Conservation (phyloP, 108 stramenopile genomes). For the Nitzschia sp. region DNA sequence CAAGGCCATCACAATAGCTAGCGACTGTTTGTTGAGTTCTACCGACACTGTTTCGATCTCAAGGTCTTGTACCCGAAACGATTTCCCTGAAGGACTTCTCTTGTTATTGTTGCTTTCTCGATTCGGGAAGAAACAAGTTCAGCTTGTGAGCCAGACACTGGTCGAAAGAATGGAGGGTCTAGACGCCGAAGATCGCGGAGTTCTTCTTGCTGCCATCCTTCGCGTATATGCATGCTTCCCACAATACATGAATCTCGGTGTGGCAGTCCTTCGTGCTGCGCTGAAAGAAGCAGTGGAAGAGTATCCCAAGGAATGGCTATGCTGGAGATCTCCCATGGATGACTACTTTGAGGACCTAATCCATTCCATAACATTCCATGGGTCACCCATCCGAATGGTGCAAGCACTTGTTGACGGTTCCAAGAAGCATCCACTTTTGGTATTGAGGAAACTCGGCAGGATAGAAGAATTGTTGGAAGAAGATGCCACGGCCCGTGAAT, state of each 20-base stretch:
- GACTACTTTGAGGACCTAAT: slow-evolving; percentile 50
- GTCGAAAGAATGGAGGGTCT: slow-evolving; percentile 30
- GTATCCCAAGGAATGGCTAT: slow-evolving; percentile 31
- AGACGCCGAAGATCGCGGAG: neutral
- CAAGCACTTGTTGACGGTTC: slow-evolving; percentile 46
- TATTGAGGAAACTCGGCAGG: slow-evolving; percentile 47
- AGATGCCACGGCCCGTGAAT: slow-evolving; percentile 43
- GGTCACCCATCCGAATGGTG: slow-evolving; percentile 31
- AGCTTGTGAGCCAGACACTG: slow-evolving; percentile 32
- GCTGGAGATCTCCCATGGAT: slow-evolving; percentile 60
- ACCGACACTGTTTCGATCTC: neutral
- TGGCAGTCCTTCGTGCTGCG: slow-evolving; percentile 38
- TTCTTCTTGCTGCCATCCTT: slow-evolving; percentile 36
- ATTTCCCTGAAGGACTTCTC: slow-evolving; percentile 49
- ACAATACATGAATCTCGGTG: slow-evolving; percentile 42
- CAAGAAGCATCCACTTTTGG: slow-evolving; percentile 65
- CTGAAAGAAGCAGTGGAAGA: slow-evolving; percentile 51
- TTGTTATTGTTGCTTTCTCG: slow-evolving; percentile 46
- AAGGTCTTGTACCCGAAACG: slow-evolving; percentile 26
- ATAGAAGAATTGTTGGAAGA: slow-evolving; percentile 42
- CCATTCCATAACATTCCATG: slow-evolving; percentile 17
- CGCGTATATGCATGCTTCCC: slow-evolving; percentile 60
- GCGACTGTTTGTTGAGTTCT: slow-evolving; percentile 15
- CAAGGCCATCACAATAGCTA: slow-evolving; percentile 19
- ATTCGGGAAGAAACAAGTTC: slow-evolving; percentile 34